phyloP scores from a whole-genome alignment of 305 asterid genomes.

The Fraxinus platypoda region DNA sequence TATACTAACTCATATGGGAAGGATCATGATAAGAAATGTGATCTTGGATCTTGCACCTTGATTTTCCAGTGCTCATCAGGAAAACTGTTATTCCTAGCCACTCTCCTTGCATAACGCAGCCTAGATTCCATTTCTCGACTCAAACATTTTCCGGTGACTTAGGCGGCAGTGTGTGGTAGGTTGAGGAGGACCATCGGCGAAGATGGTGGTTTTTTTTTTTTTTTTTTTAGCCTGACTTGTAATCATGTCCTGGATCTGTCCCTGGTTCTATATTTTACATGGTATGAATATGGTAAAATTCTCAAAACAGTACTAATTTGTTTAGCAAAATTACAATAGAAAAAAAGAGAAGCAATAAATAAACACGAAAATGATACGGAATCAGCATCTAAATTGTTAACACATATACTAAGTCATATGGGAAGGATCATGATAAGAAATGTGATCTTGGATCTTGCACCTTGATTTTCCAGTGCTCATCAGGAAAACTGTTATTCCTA shows the following conservation, averaged over 20 bases:
- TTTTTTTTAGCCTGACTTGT: too few relatives aligned
- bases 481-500: conserved; percentile 16
- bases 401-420: not conserved
- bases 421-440: not conserved
- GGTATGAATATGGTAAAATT: too few relatives aligned
- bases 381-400: not conserved
- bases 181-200: too few relatives aligned
- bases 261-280: too few relatives aligned
- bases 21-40: not conserved
- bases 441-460: conserved; percentile 30
- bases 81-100: conserved; percentile 22
- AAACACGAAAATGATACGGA: not conserved
- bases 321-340: not conserved
- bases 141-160: not conserved
- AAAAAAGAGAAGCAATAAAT: not conserved
- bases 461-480: conserved; percentile 37
- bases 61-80: conserved; percentile 38
- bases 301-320: too few relatives aligned
- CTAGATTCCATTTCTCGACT: conserved; percentile 27
- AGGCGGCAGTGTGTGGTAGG: too few relatives aligned
- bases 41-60: conserved; percentile 30
- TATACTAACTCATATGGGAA: not conserved
- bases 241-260: too few relatives aligned
- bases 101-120: conserved; percentile 26
- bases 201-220: too few relatives aligned